Evolutionary conservation across 2,329 filamentous ascomycete species (phyloP), one percentile per base, ranked within the genome.

Genomic region (Rhynchosporium agropyri): DNA sequence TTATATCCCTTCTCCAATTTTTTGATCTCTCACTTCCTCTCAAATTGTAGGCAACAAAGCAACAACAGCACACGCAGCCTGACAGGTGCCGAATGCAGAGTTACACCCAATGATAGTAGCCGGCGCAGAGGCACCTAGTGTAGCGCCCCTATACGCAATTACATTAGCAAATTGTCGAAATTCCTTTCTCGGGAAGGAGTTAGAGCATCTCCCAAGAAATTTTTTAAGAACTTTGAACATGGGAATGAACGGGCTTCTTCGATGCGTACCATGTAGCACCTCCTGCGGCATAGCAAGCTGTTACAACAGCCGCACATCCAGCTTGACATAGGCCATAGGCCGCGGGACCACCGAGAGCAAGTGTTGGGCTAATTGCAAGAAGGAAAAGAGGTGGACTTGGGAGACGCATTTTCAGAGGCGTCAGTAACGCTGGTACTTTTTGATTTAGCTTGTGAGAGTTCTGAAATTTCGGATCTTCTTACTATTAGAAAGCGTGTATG

Each of bases 321-420:
- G 76, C 76, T 69, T 83, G 80, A 51, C 80, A 83, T 3, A 78
- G 55, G 0, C 76, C 79, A 63, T 83, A 83, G 8, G 69, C 74
- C 1, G 68, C 33, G 0, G 76, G 77, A 0, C 77, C 77, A 7
- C 74, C 75, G 10, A 65, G 26, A 9, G 29, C 55, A 13, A 63
- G 58, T 9, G 58, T 49, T 38, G 62, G 9, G 40, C 13, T 45
- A 3, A 49, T 13, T 13, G 57, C 33, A n/a, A 57, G 20, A 13
- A 56, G 31, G 15, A 48, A 20, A 13, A 66, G 33, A 38, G 66
- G 4, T 15, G 13, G 26, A 29, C 53, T 26, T 5, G 56, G 33
- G 33, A 57, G 38, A n/a, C 53, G 50, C 38, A 64, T 64, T 31
- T 38, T 61, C 48, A 13, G 29, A 7, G 29, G 4, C 2, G n/a